A percentile compares a stretch with the other conserved stretches of the same genome.
phyloP scores from a whole-genome alignment of 75 land plant species.

The Larix kaempferi region DNA sequence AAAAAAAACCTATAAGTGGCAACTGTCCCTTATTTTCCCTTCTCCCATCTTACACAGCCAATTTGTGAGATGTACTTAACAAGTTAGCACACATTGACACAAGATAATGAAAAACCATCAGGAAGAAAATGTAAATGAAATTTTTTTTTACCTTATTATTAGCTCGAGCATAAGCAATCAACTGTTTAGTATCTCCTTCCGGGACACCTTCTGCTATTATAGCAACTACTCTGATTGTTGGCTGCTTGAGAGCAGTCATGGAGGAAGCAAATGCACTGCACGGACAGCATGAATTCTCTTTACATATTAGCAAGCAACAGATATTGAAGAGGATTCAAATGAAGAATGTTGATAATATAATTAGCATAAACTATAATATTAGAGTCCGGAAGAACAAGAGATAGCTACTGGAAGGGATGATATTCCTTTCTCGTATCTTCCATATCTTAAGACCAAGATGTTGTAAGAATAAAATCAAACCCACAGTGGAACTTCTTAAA shows the following conservation, averaged over 20 bases:
- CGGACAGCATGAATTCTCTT: slow-evolving; percentile 11
- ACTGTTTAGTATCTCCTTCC: slow-evolving; percentile 88
- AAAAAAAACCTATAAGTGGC: neutral
- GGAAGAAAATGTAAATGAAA: neutral
- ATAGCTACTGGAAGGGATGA: slow-evolving; percentile 1
- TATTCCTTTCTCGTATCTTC: neutral
- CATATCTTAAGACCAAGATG: neutral
- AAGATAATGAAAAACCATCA: neutral
- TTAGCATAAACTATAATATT: neutral
- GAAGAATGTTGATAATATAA: neutral
- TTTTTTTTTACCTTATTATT: slow-evolving; percentile 74
- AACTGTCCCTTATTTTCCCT: neutral
- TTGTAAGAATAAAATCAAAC: neutral
- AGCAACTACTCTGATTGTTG: slow-evolving; percentile 92
- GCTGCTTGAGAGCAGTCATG: slow-evolving; percentile 90
- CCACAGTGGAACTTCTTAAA: neutral
- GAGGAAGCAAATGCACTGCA: slow-evolving; percentile 96
- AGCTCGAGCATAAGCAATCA: slow-evolving; percentile 89
- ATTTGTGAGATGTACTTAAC: neutral
- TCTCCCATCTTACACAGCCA: neutral
- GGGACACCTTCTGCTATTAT: slow-evolving; percentile 99
- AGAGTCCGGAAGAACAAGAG: neutral
- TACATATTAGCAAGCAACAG: neutral
- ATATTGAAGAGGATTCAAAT: neutral
- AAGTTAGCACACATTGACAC: too few relatives aligned